Conservation (phyloP, 257 asterid genomes). For the Capsicum baccatum region DNA sequence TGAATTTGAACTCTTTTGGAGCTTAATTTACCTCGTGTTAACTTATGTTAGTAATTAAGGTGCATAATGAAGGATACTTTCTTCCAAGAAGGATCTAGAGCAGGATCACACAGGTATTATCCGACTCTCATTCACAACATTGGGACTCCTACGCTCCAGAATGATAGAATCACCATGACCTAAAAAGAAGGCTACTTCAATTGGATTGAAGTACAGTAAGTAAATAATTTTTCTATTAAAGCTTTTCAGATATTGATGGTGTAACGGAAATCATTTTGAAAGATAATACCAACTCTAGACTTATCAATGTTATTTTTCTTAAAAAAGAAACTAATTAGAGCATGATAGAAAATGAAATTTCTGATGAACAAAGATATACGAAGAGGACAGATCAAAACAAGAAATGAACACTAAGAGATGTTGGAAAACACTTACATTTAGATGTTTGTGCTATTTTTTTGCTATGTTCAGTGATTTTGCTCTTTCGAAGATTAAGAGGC, state of each 20-base stretch:
- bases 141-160: conserved; percentile 31
- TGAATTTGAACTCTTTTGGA: too few species aligned
- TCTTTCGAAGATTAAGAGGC: conserved; percentile 34
- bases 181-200: conserved; percentile 33
- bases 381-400: conserved; percentile 7
- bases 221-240: background rate
- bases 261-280: background rate
- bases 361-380: background rate
- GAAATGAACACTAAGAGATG: background rate
- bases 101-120: conserved; percentile 40
- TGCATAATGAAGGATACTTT: conserved; percentile 37
- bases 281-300: background rate
- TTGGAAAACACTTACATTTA: background rate
- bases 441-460: background rate
- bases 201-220: background rate
- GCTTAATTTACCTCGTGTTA: too few species aligned
- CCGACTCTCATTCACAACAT: conserved; percentile 32
- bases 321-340: background rate
- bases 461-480: background rate
- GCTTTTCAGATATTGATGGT: conserved; percentile 5
- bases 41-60: too few species aligned
- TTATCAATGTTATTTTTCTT: background rate
- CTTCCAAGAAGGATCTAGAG: conserved; percentile 58
- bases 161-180: conserved; percentile 41
- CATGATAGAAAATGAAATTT: background rate